Base-by-base conservation (phyloP, 2,329 filamentous ascomycete genomes). In the Amauroascus verrucosus region DNA sequence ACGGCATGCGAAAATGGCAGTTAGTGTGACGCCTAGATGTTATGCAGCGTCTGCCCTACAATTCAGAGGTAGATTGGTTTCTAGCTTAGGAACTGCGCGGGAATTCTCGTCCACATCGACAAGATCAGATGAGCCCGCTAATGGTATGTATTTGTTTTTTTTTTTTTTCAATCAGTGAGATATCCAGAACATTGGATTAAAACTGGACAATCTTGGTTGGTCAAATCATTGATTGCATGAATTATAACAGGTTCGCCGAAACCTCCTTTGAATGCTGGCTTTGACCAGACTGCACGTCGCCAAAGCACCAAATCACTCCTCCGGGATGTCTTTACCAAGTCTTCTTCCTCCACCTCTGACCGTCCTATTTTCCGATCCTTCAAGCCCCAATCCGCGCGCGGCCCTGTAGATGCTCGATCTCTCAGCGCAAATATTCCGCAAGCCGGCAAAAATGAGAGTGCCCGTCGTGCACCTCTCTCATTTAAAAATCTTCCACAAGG, bases 401-500 rank as follows among this genome's bases (percentile, higher is more conserved):
- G 28, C 1, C 49, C 49, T 18, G 18, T 54, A 24, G 45, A 54
- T 16, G 51, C 43, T 18, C 51, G 43, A 14, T 48, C 32, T 13
- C 38, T 52, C 11, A 41, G 14, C 28, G 50, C 50, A 32, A 35
- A 47, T 26, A 20, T 18, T 13, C 46, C 32, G 2, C 35, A 35
- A 32, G 3, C 32, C n/a, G 28, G 45, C 28, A n/a, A 18, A 46
- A 13, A 30, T 24, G 9, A 48, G 18, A 16, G 30, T 11, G n/a
- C 18, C 20, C 52, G 32, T 8, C 52, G 37, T 22, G 32, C 18
- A 16, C 20, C 52, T 11, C 51, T 54, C 2, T 54, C 51, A 11
- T 20, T 54, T 5, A 49, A 20, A 45, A 54, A 50, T 30, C 37
- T 54, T 11, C 52, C 44, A 11, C 26, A 47, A 18, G n/a, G 51